These are phyloP conservation scores for Ramaria rubella DNA, from an alignment of 768 basidiomycete genomes.

Conservation along the genomic window DNA sequence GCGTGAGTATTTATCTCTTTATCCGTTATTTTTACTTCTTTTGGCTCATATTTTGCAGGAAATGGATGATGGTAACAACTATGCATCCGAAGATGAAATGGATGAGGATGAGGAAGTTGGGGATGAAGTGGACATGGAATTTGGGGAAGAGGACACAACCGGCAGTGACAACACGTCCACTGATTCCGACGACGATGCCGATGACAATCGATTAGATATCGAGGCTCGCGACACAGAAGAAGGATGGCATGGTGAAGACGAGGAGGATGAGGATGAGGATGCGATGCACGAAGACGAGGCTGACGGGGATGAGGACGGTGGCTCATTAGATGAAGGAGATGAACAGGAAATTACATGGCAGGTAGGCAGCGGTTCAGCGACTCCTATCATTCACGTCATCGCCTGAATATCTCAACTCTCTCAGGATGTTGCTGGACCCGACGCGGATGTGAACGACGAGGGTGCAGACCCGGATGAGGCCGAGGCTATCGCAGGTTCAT, in stretches of 20 bases:
- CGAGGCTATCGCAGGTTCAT: conserved; percentile 24
- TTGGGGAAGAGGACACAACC: conserved; percentile 58
- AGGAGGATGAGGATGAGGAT: conserved; percentile 50
- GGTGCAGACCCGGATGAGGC: conserved; percentile 30
- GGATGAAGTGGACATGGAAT: conserved; percentile 84
- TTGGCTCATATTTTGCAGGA: conserved; percentile 45
- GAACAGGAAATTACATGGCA: conserved; percentile 49
- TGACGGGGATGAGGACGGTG: conserved; percentile 43
- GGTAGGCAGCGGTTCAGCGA: too few species aligned
- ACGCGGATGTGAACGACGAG: conserved; percentile 25
- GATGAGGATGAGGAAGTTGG: conserved; percentile 72
- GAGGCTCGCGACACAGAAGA: conserved; percentile 53
- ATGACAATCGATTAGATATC: conserved; percentile 50
- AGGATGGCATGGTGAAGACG: conserved; percentile 53
- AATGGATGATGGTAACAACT: conserved; percentile 67
- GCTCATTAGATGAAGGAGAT: conserved; percentile 51
- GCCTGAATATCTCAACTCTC: not conserved
- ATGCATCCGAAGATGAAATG: conserved; percentile 60
- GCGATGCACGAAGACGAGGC: conserved; percentile 56
- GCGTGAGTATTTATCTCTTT: conserved; percentile 47
- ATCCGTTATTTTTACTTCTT: not conserved
- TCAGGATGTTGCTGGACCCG: conserved; percentile 29
- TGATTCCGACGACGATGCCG: conserved; percentile 52
- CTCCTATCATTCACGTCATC: not conserved
- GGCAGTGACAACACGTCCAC: conserved; percentile 73